A percentile compares a stretch with the other conserved stretches of the same genome.
Conservation (phyloP, 2,329 filamentous ascomycete species). For the Calonectria pauciramosa region DNA sequence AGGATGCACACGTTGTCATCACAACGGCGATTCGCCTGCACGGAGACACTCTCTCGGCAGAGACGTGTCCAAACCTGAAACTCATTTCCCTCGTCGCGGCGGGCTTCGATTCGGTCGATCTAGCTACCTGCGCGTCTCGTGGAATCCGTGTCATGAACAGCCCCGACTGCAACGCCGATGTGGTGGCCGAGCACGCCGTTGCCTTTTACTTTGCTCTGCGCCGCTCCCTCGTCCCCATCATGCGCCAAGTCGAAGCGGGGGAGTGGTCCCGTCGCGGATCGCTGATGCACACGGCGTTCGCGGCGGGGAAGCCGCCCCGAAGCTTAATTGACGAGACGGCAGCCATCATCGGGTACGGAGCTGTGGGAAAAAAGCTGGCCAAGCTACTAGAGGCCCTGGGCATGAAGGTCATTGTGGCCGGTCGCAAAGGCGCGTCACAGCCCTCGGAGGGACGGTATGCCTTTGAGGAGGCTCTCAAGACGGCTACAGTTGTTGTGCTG, state of each 20-base stretch:
- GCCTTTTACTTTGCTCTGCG: conserved; percentile 72
- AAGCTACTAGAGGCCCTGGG: conserved; percentile 35
- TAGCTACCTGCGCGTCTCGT: conserved; percentile 57
- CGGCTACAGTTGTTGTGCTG: background rate
- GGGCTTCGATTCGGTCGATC: conserved; percentile 82
- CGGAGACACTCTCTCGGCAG: background rate
- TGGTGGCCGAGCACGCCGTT: conserved; percentile 80
- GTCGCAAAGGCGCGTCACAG: background rate
- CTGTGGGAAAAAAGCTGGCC: conserved; percentile 41
- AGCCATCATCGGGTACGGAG: conserved; percentile 46
- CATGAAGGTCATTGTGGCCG: conserved; percentile 9
- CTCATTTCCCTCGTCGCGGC: conserved; percentile 55
- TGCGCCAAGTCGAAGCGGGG: conserved; percentile 4
- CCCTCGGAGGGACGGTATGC: background rate
- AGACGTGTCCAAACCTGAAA: conserved; percentile 23
- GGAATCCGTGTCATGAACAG: conserved; percentile 83
- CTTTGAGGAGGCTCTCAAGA: background rate
- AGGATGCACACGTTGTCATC: conserved; percentile 44
- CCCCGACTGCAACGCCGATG: conserved; percentile 80
- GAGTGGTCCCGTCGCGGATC: conserved; percentile 18
- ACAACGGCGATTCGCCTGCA: conserved; percentile 40
- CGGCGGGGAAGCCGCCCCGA: conserved; percentile 39
- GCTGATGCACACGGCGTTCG: conserved; percentile 9
- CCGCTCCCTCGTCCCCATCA: conserved; percentile 19
- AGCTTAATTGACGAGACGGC: conserved; percentile 45